Evolutionary conservation across 2,329 filamentous ascomycete genomes (phyloP), one percentile per base, ranked within the genome.

Genomic region (Fusarium xylarioides): DNA sequence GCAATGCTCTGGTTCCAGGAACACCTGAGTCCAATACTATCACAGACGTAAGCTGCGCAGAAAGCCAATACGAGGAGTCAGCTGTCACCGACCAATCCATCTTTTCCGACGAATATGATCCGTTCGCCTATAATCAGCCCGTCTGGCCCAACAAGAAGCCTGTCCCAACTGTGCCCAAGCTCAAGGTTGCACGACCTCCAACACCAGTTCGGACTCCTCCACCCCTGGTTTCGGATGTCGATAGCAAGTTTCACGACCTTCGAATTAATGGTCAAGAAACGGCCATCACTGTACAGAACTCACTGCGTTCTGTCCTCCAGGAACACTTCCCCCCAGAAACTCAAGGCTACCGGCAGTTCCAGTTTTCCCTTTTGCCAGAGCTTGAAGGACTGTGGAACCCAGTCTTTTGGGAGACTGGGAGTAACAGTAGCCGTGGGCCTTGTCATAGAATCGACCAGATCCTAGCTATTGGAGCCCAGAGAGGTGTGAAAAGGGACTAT

Each of bases 381-480:
- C 81, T 85, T 47, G 84, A 86, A 37, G 84, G 81, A 9, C 74
- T 89, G 16, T 90, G 88, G 88, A 84, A 84, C 57, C 86, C 87
- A 5, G 81, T 90, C 2, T 86, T 90, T 50, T 80, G 76, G 40
- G 82, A 85, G 35, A 71, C 76, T 1, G 80, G 82, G 21, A 63
- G 78, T 1, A 76, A 71, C 4, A 79, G 68, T 55, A 78, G 77
- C 0, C 77, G 72, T 28, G 76, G 79, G 10, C 79, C 82, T 34
- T 80, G 79, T 18, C 81, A 83, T 38, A 84, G 82, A 42, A 80
- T 89, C 18, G 88, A 91, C 72, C 84, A 91, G 54, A 89, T 92
- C 7, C 78, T 92, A 18, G 89, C 89, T 5, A 82, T 92, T 26
- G 90, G 90, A 7, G 85, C 86, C 8, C 88, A 91, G 71, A 82